Percentiles rank a stretch among this genome's conserved stretches.
Conservation (phyloP, 768 basidiomycete species). For the Coprinellus aureogranulatus region DNA sequence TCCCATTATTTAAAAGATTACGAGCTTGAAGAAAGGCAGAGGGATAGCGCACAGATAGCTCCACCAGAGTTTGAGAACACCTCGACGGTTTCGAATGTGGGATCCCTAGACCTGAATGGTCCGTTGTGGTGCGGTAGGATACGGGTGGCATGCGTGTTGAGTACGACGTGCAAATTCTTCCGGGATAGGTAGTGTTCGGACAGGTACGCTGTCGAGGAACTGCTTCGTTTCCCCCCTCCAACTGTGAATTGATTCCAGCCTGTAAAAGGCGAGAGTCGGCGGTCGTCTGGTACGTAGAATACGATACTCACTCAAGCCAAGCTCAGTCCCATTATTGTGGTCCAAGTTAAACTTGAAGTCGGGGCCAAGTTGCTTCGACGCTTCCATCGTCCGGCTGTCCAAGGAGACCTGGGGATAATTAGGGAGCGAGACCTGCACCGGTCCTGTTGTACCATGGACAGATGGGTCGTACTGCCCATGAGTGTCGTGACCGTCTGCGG, state of each 20-base stretch:
- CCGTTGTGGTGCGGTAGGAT: slow-evolving; percentile 12
- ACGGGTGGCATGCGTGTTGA: slow-evolving; percentile 25
- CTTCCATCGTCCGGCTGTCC: slow-evolving; percentile 19
- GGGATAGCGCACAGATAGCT: no score
- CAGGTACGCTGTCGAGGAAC: slow-evolving; percentile 24
- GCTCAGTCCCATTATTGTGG: slow-evolving; percentile 11
- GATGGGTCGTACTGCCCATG: slow-evolving; percentile 18
- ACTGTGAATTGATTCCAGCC: slow-evolving; percentile 25
- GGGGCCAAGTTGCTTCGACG: slow-evolving; percentile 11
- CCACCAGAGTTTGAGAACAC: no score
- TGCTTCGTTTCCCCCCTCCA: slow-evolving; percentile 21
- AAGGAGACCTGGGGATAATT: slow-evolving; percentile 14
- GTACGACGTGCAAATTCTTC: slow-evolving; percentile 28
- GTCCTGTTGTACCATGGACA: slow-evolving; percentile 18
- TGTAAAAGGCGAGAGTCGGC: neutral
- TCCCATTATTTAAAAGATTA: no score
- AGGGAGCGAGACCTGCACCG: slow-evolving; percentile 15
- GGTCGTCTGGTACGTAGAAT: no score
- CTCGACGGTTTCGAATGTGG: slow-evolving; percentile 10
- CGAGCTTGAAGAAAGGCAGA: no score
- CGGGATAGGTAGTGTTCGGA: slow-evolving; percentile 17
- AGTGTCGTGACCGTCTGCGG: slow-evolving; percentile 17
- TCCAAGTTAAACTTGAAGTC: slow-evolving; percentile 13
- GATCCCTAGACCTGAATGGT: neutral
- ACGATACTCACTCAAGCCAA: no score